Percentiles rank a stretch among this genome's conserved stretches.
phyloP scores from a whole-genome alignment of 2,329 filamentous ascomycete genomes.

The Ophiostoma novo-ulmi region DNA sequence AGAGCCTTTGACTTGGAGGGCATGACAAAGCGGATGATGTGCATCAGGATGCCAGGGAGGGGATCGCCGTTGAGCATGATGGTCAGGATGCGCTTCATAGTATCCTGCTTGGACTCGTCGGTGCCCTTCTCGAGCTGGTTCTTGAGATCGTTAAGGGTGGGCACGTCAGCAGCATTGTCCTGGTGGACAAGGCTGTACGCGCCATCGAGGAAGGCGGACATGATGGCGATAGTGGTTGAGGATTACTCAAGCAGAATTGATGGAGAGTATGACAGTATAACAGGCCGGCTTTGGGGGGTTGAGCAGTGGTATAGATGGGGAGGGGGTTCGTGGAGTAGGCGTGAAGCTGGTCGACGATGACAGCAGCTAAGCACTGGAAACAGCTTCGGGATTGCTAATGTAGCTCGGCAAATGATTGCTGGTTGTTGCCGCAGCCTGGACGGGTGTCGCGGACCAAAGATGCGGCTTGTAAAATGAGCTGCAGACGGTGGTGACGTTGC shows the following conservation, averaged over 20 bases:
- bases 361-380: neutral
- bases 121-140: constrained; percentile 90
- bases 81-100: constrained; percentile 92
- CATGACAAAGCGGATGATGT: constrained; percentile 99
- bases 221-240: constrained; percentile 46
- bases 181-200: constrained; percentile 95
- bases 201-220: constrained; percentile 92
- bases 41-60: constrained; percentile 94
- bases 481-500: constrained; percentile 19
- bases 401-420: neutral
- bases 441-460: constrained; percentile 19
- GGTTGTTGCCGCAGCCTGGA: constrained; percentile 19
- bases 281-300: neutral
- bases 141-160: constrained; percentile 83
- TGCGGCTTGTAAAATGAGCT: constrained; percentile 16
- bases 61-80: constrained; percentile 98
- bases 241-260: neutral
- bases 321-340: constrained; percentile 14
- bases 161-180: constrained; percentile 93
- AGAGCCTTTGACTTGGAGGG: constrained; percentile 92
- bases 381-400: neutral
- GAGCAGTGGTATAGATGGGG: neutral
- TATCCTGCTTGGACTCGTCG: constrained; percentile 88
- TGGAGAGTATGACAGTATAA: neutral
- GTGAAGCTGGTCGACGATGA: constrained; percentile 2